phyloP scores from a whole-genome alignment of 164 flowering plant species.

The Pachysandra terminalis region DNA sequence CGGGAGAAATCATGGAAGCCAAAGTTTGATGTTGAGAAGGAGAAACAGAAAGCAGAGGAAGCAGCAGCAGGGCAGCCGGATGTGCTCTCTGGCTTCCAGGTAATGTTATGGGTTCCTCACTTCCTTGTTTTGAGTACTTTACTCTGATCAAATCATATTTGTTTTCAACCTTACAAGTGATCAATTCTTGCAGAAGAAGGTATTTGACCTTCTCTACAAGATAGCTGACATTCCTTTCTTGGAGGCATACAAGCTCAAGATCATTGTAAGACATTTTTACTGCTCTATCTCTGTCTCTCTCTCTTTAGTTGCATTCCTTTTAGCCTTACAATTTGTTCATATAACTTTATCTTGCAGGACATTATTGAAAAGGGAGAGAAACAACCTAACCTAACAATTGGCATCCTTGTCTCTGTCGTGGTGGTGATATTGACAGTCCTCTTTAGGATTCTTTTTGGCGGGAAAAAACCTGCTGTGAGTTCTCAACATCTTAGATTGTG shows the following conservation, averaged over 20 bases:
- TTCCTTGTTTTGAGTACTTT: background rate
- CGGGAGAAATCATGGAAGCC: conserved; percentile 74
- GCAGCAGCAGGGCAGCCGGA: conserved; percentile 39
- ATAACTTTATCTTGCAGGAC: conserved; percentile 44
- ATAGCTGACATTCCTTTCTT: conserved; percentile 76
- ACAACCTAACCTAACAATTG: conserved; percentile 77
- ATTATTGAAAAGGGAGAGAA: conserved; percentile 79
- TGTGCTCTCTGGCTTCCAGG: conserved; percentile 68
- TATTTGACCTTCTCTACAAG: conserved; percentile 78
- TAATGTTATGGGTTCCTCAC: conserved; percentile 14
- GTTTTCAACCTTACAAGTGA: background rate
- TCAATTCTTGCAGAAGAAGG: conserved; percentile 58
- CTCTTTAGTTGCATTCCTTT: too few species aligned
- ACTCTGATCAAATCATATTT: background rate
- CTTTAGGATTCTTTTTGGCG: conserved; percentile 66
- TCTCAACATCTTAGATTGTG: background rate
- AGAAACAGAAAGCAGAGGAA: conserved; percentile 83
- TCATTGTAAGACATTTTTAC: conserved; percentile 81
- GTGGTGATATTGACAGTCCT: conserved; percentile 49
- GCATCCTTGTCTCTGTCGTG: conserved; percentile 50
- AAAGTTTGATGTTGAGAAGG: conserved; percentile 77
- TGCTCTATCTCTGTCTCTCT: too few species aligned
- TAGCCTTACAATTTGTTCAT: background rate
- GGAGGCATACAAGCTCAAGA: conserved; percentile 46
- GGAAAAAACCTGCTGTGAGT: conserved; percentile 68